Base-by-base conservation (phyloP, 805 yeast genomes). In the Spathaspora sp. region DNA sequence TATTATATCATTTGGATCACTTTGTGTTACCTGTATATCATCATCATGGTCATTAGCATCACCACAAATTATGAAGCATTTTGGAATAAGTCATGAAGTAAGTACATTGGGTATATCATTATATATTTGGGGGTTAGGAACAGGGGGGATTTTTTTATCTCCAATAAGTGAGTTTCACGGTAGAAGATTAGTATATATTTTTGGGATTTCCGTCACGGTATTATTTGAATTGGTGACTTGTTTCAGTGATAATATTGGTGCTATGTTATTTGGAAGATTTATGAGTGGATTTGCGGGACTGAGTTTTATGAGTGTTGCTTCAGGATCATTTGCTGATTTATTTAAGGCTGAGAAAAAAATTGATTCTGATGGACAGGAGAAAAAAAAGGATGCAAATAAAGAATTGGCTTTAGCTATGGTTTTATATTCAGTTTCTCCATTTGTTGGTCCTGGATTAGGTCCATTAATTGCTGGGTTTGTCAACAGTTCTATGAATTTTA, bases 141-240 rank as follows among this genome's bases (percentile, higher is more conserved):
- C 59, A 7, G 70, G 72, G 7, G 67, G 67, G 1, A 58, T 65
- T 26, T 63, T 67, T 48, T 57, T 86, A 51, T 86, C 90, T 1
- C 79, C 81, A 48, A 60, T 81, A 12, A 81, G 88, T 18, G 94
- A 87, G 62, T 66, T 81, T 32, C 70, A 76, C 53, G 94, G 94
- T 1, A 71, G 94, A 51, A 79, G 78, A 42, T 70, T 77, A 8
- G 65, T 81, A 4, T 66, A 86, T 40, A 53, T 73, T 1, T 62
- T 68, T 2, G 68, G 69, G 2, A 52, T 66, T 2, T 38, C 52
- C 6, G 42, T 62, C 10, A 58, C 58, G 14, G 57, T 59, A 17
- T 52, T 55, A 3, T 61, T 67, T 53, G 62, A 64, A 51, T 54
- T 64, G 29, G 52, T 66, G 16, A 66, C 68, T 2, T 63, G 63